Evolutionary conservation across 352 stramenopile genomes (phyloP).

Genomic region (Globisporangium cystogenes): DNA sequence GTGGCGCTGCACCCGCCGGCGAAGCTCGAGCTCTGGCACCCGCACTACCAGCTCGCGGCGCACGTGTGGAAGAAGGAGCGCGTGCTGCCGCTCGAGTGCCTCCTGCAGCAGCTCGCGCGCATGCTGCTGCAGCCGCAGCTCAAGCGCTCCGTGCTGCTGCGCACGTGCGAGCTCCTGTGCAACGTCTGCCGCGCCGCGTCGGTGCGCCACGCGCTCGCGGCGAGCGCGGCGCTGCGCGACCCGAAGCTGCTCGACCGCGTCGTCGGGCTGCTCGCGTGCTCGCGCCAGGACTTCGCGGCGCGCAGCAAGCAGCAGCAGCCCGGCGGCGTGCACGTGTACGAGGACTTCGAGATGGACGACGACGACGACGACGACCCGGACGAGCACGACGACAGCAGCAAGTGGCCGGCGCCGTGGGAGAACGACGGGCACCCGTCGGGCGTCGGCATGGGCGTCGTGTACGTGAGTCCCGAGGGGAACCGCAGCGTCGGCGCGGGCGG

Average conservation of each 20-base stretch:
- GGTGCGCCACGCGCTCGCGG: conserved; percentile 33
- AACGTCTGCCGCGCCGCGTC: conserved; percentile 50
- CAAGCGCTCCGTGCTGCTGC: conserved; percentile 52
- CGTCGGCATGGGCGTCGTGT: conserved; percentile 74
- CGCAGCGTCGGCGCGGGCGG: conserved; percentile 31
- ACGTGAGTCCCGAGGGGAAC: conserved; percentile 60
- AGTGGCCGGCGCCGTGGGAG: conserved; percentile 74
- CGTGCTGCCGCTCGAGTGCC: conserved; percentile 52
- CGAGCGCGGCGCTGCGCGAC: conserved; percentile 38
- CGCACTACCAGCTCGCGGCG: conserved; percentile 46
- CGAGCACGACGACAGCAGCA: conserved; percentile 36
- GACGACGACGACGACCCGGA: conserved; percentile 48
- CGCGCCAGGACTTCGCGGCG: conserved; percentile 41
- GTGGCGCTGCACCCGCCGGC: conserved; percentile 46
- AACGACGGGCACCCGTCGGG: conserved; percentile 61
- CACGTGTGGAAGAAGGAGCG: conserved; percentile 62
- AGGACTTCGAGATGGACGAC: conserved; percentile 38
- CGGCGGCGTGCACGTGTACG: conserved; percentile 23
- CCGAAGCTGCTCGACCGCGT: conserved; percentile 42
- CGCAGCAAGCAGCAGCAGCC: conserved; percentile 28
- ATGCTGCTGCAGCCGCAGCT: conserved; percentile 32
- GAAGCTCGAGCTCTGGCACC: conserved; percentile 51
- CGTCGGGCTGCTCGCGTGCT: conserved; percentile 43
- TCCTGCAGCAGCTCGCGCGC: conserved; percentile 42
- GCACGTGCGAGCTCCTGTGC: conserved; percentile 53